Conservation (phyloP, 768 basidiomycete species). For the Mycena leptocephala region DNA sequence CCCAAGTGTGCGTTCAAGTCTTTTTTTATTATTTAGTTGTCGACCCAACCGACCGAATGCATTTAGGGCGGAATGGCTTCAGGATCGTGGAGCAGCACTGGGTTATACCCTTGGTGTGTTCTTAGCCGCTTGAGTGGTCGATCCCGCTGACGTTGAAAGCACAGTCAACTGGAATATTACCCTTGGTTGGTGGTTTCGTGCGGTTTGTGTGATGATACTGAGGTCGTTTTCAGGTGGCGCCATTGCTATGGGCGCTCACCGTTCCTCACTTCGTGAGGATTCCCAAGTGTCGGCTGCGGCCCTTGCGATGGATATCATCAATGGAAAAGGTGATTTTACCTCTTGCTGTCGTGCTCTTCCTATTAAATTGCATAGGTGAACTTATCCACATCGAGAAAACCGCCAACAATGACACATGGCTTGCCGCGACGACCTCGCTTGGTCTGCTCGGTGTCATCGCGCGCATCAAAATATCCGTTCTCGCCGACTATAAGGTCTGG, state of each 20-base stretch:
- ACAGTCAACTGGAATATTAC: slow-evolving; percentile 59
- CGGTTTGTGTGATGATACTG: background rate
- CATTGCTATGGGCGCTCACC: slow-evolving; percentile 58
- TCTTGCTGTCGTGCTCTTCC: background rate
- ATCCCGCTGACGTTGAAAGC: background rate
- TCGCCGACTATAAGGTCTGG: slow-evolving; percentile 56
- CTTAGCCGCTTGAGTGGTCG: background rate
- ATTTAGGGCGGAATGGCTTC: slow-evolving; percentile 54
- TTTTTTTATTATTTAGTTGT: background rate
- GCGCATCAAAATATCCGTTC: slow-evolving; percentile 48
- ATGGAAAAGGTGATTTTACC: slow-evolving; percentile 47
- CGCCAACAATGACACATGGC: slow-evolving; percentile 52
- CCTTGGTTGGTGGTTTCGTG: slow-evolving; percentile 42
- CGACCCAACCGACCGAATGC: too few species aligned
- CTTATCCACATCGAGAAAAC: slow-evolving; percentile 51
- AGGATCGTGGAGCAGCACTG: slow-evolving; percentile 50
- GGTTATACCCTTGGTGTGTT: slow-evolving; percentile 51
- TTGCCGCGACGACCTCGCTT: slow-evolving; percentile 57
- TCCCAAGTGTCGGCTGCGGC: slow-evolving; percentile 56
- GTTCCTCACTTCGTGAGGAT: slow-evolving; percentile 57
- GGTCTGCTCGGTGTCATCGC: slow-evolving; percentile 55
- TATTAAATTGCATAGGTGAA: slow-evolving; percentile 42
- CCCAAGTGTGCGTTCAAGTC: slow-evolving; percentile 47
- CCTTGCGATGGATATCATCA: slow-evolving; percentile 54
- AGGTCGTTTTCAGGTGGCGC: slow-evolving; percentile 46